phyloP scores from a whole-genome alignment of 23 red algal genomes.

The Gracilaria gracilis region DNA sequence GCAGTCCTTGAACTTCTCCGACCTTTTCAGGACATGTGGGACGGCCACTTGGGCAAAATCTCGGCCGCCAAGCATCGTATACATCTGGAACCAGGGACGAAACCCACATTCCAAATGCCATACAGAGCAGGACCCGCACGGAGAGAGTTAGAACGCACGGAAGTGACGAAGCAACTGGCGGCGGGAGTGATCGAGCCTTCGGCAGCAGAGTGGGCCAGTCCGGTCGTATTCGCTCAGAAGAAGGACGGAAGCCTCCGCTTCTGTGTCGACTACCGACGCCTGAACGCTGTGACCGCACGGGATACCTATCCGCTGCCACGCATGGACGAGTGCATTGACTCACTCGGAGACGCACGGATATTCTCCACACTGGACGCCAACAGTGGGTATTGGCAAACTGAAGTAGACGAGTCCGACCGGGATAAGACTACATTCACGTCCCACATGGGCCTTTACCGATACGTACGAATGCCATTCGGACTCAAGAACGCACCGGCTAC shows the following conservation, averaged over 20 bases:
- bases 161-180: background rate
- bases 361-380: constrained; percentile 61
- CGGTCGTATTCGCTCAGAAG: constrained; percentile 9
- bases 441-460: constrained; percentile 31
- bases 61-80: constrained; percentile 17
- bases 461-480: constrained; percentile 54
- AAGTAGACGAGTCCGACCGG: constrained; percentile 15
- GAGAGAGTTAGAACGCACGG: constrained; percentile 8
- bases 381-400: constrained; percentile 48
- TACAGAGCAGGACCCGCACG: background rate
- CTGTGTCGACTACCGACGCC: constrained; percentile 31
- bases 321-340: constrained; percentile 73
- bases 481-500: constrained; percentile 46
- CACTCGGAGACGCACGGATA: constrained; percentile 29
- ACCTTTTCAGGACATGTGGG: too few species aligned
- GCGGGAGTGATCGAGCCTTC: constrained; percentile 4
- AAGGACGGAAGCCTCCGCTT: constrained; percentile 25
- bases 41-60: constrained; percentile 1
- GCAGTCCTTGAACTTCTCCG: background rate
- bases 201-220: constrained; percentile 19
- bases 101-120: background rate
- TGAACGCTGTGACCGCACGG: constrained; percentile 28
- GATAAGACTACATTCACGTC: constrained; percentile 61
- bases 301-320: constrained; percentile 47
- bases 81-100: constrained; percentile 10